Evolutionary conservation across 192 early-diverging fungal species (phyloP).

Genomic region (Cetraspora pellucida): DNA sequence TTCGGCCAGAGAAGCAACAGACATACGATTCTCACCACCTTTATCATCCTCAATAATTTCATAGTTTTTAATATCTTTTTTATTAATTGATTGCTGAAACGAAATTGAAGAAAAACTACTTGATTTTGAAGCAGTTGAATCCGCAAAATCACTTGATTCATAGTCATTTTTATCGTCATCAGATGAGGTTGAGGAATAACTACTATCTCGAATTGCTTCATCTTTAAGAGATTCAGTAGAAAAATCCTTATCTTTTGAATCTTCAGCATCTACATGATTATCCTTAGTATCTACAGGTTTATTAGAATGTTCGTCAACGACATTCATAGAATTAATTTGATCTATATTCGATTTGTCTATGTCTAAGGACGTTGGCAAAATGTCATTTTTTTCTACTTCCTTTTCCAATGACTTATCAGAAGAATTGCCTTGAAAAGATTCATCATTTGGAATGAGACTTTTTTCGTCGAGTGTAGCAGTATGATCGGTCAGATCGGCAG

Average conservation of each 20-base stretch:
- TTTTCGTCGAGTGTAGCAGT: background rate
- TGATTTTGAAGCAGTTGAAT: constrained; percentile 1
- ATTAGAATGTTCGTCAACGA: no score
- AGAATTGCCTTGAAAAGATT: no score
- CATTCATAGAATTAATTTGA: no score
- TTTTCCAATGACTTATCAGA: no score
- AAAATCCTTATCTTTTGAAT: background rate
- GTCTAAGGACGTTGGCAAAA: no score
- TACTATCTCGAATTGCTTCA: background rate
- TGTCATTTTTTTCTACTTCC: no score
- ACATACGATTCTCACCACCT: constrained; percentile 17
- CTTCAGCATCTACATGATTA: no score
- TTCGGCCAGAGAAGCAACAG: constrained; percentile 31
- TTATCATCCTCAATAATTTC: background rate
- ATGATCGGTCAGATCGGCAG: background rate
- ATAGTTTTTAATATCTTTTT: background rate
- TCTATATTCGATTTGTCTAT: no score
- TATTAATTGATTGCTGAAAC: background rate
- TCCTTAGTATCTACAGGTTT: no score
- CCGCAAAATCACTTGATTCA: constrained; percentile 12
- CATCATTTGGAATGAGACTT: background rate
- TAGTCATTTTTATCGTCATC: background rate
- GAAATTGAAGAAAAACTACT: constrained; percentile 30
- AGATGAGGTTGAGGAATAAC: constrained; percentile 17
- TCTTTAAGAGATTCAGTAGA: background rate